These are phyloP conservation scores for Umbilicaria muhlenbergii DNA, from an alignment of 495 filamentous ascomycete genomes.

Conservation along the genomic window DNA sequence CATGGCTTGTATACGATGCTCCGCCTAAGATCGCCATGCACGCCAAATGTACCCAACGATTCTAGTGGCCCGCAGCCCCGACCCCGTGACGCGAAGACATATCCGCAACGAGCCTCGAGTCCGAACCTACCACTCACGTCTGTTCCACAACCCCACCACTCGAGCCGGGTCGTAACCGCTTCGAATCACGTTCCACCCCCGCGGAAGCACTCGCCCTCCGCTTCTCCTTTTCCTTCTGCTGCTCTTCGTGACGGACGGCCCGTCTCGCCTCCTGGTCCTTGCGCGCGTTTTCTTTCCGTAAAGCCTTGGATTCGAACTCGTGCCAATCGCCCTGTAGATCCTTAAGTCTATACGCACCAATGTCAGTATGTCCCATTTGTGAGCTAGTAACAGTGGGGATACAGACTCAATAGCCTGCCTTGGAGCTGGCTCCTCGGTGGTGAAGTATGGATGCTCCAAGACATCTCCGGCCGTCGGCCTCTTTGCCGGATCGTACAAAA, in stretches of 20 bases:
- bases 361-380: conserved; percentile 18
- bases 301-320: conserved; percentile 94
- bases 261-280: conserved; percentile 59
- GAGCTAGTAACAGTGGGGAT: not conserved
- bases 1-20: too few species aligned
- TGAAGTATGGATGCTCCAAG: conserved; percentile 81
- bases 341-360: conserved; percentile 41
- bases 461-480: conserved; percentile 77
- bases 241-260: conserved; percentile 21
- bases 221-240: conserved; percentile 39
- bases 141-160: not conserved
- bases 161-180: conserved; percentile 9
- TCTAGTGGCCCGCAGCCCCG: too few species aligned
- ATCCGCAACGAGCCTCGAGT: too few species aligned
- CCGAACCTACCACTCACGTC: too few species aligned
- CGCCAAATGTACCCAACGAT: too few species aligned
- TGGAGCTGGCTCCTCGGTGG: conserved; percentile 60
- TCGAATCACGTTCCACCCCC: conserved; percentile 9
- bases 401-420: conserved; percentile 73
- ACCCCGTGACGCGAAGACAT: too few species aligned
- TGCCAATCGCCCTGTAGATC: conserved; percentile 94
- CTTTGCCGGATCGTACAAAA: conserved; percentile 73
- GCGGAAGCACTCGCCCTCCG: conserved; percentile 17
- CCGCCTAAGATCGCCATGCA: too few species aligned
- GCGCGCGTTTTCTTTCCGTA: conserved; percentile 77